Base-by-base conservation (phyloP, 179 eudicot genomes). In the Beta lomatogona region DNA sequence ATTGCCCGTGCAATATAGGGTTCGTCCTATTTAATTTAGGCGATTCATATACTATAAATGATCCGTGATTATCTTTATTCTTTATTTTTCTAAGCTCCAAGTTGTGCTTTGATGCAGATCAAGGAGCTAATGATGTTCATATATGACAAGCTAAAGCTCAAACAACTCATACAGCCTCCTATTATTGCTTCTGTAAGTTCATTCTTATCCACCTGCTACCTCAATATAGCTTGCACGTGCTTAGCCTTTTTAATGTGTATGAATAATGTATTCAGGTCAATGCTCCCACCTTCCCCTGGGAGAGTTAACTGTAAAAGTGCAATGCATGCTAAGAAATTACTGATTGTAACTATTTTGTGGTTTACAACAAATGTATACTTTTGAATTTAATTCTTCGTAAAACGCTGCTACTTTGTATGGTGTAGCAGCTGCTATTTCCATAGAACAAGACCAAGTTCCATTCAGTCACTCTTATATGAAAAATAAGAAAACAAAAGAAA, bases 101-200 rank as follows among this genome's bases (percentile, higher is more conserved):
- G 55, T 36, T 50, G 16, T 57, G 63, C 75, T 52, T 77, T 58
- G 53, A 16, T 86, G 88, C 93, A 95, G 99, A 77, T 95, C 22
- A 90, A 84, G 84, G 84, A 78, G 75, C 80, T 95, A 74, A 57
- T 92, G 70, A 83, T 81, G 57, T 89, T 84, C 88, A 50, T 93
- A 41, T 95, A 91, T 84, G 91, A 91, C 82, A 95, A 92, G 86
- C 80, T 95, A 88, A 95, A 92, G 92, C 95, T 95, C 78, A 92
- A 95, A 87, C 99, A 95, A 86, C 85, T 95, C 72, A 77, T 95
- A 81, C 99, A 95, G 81, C 99, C 99, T 73, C 97, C 99, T 58
- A 95, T 95, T 73, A 90, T 93, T 85, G 99, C 99, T 79, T 93
- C 99, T 36, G 99, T 95, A 89, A 85, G 98, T 90, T 71, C 28